Evolutionary conservation across 495 filamentous ascomycete species (phyloP), one percentile per base, ranked within the genome.

Genomic region (Penicillium salamii): DNA sequence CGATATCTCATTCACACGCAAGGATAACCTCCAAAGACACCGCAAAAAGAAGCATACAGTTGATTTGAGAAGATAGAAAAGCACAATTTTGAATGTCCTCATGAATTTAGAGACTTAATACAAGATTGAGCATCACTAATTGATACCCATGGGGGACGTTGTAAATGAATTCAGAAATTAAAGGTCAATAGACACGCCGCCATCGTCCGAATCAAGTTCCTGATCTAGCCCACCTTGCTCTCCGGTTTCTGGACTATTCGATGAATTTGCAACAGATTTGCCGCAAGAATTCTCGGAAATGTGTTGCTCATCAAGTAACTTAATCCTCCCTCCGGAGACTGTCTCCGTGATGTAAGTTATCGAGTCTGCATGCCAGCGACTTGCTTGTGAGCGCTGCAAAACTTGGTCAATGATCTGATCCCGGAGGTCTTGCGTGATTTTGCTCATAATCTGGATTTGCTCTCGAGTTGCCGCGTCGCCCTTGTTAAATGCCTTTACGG

Each of bases 341-440:
- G 19, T 46, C 19, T 46, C 44, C 14, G 44, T 47, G 21, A 47
- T 39, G 9, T 17, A 17, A 18, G 44, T 47, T 11, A 2, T 38
- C 9, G 54, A 62, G 55, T 65, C 59, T 18, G 59, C 53, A 46
- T 53, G 55, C 62, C 58, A 65, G 9, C 24, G 33, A 35, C 32
- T 52, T 13, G 42, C 19, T 38, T 46, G 24, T 44, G 47, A 52
- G 9, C 48, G 50, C 43, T 50, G 23, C 15, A 52, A 31, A 29
- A 62, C 56, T 37, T 62, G 55, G 36, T 40, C 42, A 14, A 49
- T 42, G 29, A 45, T 42, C 17, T 50, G 45, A 12, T 31, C 18
- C 39, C 58, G 50, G 37, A 65, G 38, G 15, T 57, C 45, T 15
- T 35, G 26, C 15, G 53, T 62, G 17, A 65, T 46, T 28, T 59